A percentile compares a stretch with the other conserved stretches of the same genome.
Evolutionary conservation across 352 stramenopile genomes (phyloP).

Genomic region (Globisporangium carolinianum): DNA sequence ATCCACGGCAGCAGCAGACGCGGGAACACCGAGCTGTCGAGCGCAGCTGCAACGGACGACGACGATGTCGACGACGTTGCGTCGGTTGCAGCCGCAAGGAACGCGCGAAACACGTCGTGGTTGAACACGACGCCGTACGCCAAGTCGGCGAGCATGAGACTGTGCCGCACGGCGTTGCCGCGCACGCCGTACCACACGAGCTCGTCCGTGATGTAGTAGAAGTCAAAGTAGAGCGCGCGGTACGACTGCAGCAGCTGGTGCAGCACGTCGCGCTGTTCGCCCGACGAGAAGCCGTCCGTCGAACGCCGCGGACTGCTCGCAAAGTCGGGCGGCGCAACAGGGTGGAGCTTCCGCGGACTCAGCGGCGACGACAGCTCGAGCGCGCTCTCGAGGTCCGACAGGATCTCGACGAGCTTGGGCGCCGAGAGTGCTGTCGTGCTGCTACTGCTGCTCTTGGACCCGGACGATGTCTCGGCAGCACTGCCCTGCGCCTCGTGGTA

Average conservation of each 20-base stretch:
- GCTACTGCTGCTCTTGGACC: slow-evolving; percentile 15
- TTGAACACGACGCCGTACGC: slow-evolving; percentile 82
- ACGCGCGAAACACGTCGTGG: slow-evolving; percentile 78
- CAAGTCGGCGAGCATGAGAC: slow-evolving; percentile 72
- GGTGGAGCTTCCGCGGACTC: slow-evolving; percentile 42
- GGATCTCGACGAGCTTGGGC: slow-evolving; percentile 38
- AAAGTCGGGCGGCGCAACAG: slow-evolving; percentile 25
- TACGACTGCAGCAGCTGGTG: slow-evolving; percentile 72
- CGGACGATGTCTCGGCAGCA: slow-evolving; percentile 11
- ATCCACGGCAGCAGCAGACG: slow-evolving; percentile 78
- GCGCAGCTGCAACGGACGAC: slow-evolving; percentile 4
- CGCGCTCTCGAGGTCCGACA: slow-evolving; percentile 53
- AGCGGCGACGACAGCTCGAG: slow-evolving; percentile 63
- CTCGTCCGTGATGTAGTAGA: slow-evolving; percentile 89
- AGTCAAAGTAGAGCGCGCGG: slow-evolving; percentile 84
- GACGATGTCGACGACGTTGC: background rate
- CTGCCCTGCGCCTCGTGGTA: slow-evolving; percentile 40
- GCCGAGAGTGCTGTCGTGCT: slow-evolving; percentile 9
- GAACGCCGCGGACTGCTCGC: slow-evolving; percentile 18
- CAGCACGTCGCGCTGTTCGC: slow-evolving; percentile 31
- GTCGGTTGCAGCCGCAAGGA: slow-evolving; percentile 20
- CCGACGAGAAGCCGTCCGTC: slow-evolving; percentile 12
- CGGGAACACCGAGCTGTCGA: slow-evolving; percentile 36
- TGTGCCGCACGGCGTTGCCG: slow-evolving; percentile 75
- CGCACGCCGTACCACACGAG: slow-evolving; percentile 84